phyloP scores from a whole-genome alignment of 164 flowering plant genomes.

The Protea cynaroides region DNA sequence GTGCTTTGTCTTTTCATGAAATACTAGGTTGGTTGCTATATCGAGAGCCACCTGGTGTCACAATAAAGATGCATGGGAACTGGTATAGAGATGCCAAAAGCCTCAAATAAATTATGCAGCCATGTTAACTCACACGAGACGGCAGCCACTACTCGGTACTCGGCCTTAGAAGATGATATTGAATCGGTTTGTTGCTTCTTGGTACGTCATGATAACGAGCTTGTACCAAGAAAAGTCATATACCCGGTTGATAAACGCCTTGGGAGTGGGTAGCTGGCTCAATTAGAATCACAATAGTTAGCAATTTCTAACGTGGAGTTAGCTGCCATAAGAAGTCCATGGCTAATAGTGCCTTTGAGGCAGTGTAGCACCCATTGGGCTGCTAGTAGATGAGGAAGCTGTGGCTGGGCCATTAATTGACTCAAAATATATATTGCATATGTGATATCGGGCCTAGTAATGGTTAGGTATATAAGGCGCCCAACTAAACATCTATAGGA shows the following conservation, averaged over 20 bases:
- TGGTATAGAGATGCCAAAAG: no score
- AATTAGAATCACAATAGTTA: no score
- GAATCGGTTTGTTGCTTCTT: not conserved
- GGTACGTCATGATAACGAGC: not conserved
- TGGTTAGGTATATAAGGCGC: slow-evolving; percentile 4
- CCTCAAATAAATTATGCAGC: not conserved
- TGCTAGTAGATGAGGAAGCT: slow-evolving; percentile 3
- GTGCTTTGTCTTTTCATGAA: no score
- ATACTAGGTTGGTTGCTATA: no score
- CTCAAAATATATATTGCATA: slow-evolving; percentile 6
- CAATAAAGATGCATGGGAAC: no score
- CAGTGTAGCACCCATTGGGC: slow-evolving; percentile 1
- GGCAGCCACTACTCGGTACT: not conserved
- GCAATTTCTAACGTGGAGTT: not conserved
- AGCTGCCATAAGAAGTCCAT: not conserved
- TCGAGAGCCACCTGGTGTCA: no score
- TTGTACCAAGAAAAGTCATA: not conserved
- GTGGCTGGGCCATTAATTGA: slow-evolving; percentile 6
- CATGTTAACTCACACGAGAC: not conserved
- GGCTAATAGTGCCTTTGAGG: not conserved
- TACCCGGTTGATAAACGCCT: not conserved
- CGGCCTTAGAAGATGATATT: not conserved
- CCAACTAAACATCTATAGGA: not conserved
- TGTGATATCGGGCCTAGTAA: slow-evolving; percentile 6
- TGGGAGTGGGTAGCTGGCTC: no score